Evolutionary conservation across 192 early-diverging fungal genomes (phyloP).

Genomic region (Allomyces macrogynus): DNA sequence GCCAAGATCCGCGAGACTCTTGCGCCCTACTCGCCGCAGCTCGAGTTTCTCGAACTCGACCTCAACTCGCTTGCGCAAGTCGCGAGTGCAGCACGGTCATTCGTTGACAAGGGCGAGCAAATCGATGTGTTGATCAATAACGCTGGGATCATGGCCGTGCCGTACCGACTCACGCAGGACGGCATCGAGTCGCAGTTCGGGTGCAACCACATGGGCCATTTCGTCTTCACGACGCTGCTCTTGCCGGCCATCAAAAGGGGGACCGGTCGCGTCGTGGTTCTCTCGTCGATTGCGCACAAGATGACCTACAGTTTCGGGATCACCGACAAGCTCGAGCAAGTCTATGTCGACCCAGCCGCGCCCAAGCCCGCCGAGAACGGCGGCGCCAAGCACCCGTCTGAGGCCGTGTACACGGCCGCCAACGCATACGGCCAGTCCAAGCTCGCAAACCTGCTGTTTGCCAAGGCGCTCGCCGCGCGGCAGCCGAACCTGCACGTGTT

Average conservation of each 20-base stretch:
- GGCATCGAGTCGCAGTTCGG: constrained; percentile 23
- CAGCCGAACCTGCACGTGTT: constrained; percentile 6
- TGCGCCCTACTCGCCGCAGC: constrained; percentile 10
- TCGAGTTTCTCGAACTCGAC: constrained; percentile 19
- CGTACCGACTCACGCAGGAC: constrained; percentile 16
- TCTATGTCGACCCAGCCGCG: background rate
- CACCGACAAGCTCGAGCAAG: background rate
- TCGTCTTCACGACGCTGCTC: constrained; percentile 15
- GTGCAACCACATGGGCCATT: constrained; percentile 26
- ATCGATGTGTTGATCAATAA: constrained; percentile 20
- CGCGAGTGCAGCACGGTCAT: constrained; percentile 4
- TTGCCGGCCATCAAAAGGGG: background rate
- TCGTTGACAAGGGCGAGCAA: constrained; percentile 6
- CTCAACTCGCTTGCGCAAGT: constrained; percentile 11
- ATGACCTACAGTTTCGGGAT: background rate
- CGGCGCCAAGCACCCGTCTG: background rate
- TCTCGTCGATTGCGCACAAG: constrained; percentile 17
- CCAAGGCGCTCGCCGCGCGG: constrained; percentile 7
- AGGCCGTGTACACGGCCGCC: background rate
- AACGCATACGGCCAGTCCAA: constrained; percentile 29
- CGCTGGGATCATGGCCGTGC: constrained; percentile 15
- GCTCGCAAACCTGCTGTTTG: constrained; percentile 23
- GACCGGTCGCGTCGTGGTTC: constrained; percentile 9
- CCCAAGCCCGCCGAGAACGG: constrained; percentile 3
- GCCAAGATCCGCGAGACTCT: constrained; percentile 3